Conservation (phyloP, 2,329 filamentous ascomycete species). For the Aureobasidium sp. region DNA sequence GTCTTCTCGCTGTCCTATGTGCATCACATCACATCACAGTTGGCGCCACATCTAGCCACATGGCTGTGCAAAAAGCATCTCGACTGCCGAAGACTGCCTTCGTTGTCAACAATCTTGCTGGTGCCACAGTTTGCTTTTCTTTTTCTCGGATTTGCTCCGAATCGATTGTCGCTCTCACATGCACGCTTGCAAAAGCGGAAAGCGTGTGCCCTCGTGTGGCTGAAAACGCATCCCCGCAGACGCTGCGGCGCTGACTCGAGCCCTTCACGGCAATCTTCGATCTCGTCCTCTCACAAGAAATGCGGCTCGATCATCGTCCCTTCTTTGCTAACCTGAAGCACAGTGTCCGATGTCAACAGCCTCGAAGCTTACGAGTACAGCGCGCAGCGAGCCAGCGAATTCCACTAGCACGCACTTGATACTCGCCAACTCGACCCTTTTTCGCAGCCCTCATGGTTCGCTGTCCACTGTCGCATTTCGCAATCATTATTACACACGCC, state of each 20-base stretch:
- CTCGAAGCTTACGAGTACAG: conserved; percentile 7
- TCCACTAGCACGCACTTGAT: neutral
- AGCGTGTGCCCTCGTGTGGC: conserved; percentile 11
- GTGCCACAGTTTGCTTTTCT: conserved; percentile 7
- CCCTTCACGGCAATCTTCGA: conserved; percentile 7
- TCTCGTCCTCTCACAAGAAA: neutral
- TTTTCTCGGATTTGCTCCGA: neutral
- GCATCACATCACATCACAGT: neutral
- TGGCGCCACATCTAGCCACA: conserved; percentile 9
- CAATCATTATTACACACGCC: neutral
- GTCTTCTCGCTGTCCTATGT: neutral
- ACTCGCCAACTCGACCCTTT: neutral
- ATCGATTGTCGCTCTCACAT: conserved; percentile 10
- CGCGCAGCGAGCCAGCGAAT: neutral
- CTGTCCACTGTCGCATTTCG: neutral
- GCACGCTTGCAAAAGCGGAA: conserved; percentile 12
- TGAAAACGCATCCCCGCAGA: conserved; percentile 12
- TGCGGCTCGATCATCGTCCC: conserved; percentile 3
- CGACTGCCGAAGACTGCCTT: neutral
- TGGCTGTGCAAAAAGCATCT: conserved; percentile 8
- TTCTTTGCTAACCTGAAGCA: neutral
- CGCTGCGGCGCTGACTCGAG: conserved; percentile 7
- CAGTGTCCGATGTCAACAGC: conserved; percentile 3
- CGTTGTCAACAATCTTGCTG: neutral
- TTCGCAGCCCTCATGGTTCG: neutral